phyloP scores from a whole-genome alignment of 306 rosid genomes.

The Crotalaria pallida region DNA sequence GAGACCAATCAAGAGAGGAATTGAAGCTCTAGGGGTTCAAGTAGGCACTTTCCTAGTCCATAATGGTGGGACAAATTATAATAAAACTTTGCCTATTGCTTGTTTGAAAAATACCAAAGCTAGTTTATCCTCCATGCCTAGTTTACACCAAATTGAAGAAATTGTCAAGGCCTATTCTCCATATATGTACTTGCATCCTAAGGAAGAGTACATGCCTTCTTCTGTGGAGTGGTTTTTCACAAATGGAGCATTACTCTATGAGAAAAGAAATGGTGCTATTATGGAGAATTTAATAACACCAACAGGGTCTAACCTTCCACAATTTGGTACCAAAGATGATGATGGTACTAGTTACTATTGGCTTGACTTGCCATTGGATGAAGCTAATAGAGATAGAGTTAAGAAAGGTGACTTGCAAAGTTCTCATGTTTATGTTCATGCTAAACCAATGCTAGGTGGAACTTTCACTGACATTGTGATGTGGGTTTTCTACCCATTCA shows the following conservation, averaged over 20 bases:
- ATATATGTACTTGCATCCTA: slow-evolving; percentile 53
- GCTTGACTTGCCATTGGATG: slow-evolving; percentile 56
- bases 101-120: slow-evolving; percentile 53
- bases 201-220: slow-evolving; percentile 53
- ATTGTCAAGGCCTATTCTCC: slow-evolving; percentile 55
- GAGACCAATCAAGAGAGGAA: slow-evolving; percentile 46
- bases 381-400: slow-evolving; percentile 32
- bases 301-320: slow-evolving; percentile 60
- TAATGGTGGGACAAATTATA: slow-evolving; percentile 6
- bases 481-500: slow-evolving; percentile 84
- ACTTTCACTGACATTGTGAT: slow-evolving; percentile 56
- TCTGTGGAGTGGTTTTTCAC: slow-evolving; percentile 59
- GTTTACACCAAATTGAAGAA: slow-evolving; percentile 36
- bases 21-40: slow-evolving; percentile 43
- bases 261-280: slow-evolving; percentile 22
- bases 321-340: slow-evolving; percentile 38
- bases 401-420: slow-evolving; percentile 48
- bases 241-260: slow-evolving; percentile 58
- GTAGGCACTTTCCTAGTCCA: slow-evolving; percentile 62
- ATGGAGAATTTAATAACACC: slow-evolving; percentile 22
- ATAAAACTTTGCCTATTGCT: slow-evolving; percentile 19
- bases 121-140: slow-evolving; percentile 47
- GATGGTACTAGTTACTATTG: slow-evolving; percentile 38
- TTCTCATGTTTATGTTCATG: slow-evolving; percentile 45
- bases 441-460: slow-evolving; percentile 69